Conservation (phyloP, 2,329 filamentous ascomycete species). For the Chaetomiaceae sp. region DNA sequence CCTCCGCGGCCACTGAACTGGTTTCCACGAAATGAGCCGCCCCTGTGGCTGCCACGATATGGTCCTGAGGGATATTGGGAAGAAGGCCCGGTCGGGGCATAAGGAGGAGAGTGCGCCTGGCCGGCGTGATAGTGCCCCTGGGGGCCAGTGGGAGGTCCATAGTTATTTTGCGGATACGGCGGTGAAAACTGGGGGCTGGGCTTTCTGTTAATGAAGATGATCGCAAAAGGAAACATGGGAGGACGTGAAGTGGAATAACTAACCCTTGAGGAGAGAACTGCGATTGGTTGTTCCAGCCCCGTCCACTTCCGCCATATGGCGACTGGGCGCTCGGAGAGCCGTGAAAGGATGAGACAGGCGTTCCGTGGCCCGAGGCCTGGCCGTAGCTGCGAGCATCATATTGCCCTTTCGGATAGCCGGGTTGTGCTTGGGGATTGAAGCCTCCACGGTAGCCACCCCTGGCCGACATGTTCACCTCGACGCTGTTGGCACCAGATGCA, state of each 20-base stretch:
- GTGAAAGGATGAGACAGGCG: slow-evolving; percentile 40
- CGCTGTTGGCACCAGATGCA: slow-evolving; percentile 44
- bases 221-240: neutral
- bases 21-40: slow-evolving; percentile 52
- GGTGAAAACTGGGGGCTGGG: slow-evolving; percentile 56
- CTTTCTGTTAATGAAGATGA: slow-evolving; percentile 25
- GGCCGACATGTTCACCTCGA: slow-evolving; percentile 47
- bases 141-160: slow-evolving; percentile 48
- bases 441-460: slow-evolving; percentile 40
- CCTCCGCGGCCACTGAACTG: slow-evolving; percentile 49
- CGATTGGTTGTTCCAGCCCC: slow-evolving; percentile 35
- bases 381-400: slow-evolving; percentile 37
- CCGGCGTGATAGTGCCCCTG: slow-evolving; percentile 48
- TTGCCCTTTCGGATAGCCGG: slow-evolving; percentile 36
- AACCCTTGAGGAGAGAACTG: slow-evolving; percentile 40
- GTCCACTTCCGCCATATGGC: slow-evolving; percentile 37
- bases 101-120: slow-evolving; percentile 45
- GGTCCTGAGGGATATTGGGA: slow-evolving; percentile 47
- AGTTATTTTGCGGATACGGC: slow-evolving; percentile 53
- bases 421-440: slow-evolving; percentile 32
- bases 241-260: slow-evolving; percentile 18
- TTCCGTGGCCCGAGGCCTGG: slow-evolving; percentile 39
- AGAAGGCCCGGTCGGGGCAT: slow-evolving; percentile 53
- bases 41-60: slow-evolving; percentile 45
- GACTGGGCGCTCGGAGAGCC: slow-evolving; percentile 41